These are phyloP conservation scores for Gynandropsis gynandra DNA, from an alignment of 345 rosid genomes.

Conservation along the genomic window DNA sequence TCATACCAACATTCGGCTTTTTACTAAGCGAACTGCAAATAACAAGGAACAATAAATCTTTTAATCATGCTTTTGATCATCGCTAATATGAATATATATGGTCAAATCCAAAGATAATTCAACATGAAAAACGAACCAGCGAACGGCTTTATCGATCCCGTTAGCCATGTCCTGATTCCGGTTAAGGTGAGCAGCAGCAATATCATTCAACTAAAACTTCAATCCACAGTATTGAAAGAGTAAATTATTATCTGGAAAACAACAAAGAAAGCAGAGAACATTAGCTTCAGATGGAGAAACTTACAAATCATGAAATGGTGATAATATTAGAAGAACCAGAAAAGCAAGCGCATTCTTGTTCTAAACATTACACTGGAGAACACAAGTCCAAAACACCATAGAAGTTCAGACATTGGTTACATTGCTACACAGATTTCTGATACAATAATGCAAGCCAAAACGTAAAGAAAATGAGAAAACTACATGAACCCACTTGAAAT, in stretches of 20 bases:
- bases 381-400: too few relatives aligned
- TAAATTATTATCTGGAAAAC: constrained; percentile 18
- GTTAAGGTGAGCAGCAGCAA: constrained; percentile 17
- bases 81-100: background rate
- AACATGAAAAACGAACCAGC: constrained; percentile 16
- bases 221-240: constrained; percentile 15
- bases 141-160: constrained; percentile 24
- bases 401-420: constrained; percentile 5
- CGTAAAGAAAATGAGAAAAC: too few relatives aligned
- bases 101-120: background rate
- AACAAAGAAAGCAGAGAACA: constrained; percentile 8
- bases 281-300: constrained; percentile 26
- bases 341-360: too few relatives aligned
- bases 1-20: constrained; percentile 63
- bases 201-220: constrained; percentile 11
- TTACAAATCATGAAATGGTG: constrained; percentile 7
- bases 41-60: background rate
- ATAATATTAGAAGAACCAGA: constrained; percentile 5
- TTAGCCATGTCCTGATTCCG: constrained; percentile 26
- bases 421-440: background rate
- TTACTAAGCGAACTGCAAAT: constrained; percentile 46
- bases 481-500: background rate
- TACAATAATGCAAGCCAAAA: background rate
- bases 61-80: too few relatives aligned
- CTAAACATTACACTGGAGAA: too few relatives aligned